phyloP scores from a whole-genome alignment of 345 rosid genomes.

The Gossypium australe region DNA sequence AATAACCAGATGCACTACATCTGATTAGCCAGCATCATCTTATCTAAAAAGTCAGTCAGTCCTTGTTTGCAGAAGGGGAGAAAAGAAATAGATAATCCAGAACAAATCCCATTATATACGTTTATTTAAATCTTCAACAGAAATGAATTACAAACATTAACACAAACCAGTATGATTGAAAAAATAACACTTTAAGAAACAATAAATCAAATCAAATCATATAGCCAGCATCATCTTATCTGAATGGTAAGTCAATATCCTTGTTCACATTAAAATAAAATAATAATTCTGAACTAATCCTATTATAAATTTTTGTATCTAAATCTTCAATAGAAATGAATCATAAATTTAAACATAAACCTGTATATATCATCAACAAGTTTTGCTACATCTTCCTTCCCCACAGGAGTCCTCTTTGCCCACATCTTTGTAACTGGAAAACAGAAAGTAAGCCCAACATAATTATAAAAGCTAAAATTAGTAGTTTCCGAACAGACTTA shows the following conservation, averaged over 20 bases:
- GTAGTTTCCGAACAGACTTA: neutral
- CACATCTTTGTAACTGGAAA: slow-evolving; percentile 58
- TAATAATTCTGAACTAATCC: neutral
- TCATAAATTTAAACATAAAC: slow-evolving; percentile 26
- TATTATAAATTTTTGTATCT: neutral
- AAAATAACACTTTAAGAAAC: no score
- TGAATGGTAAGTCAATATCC: neutral
- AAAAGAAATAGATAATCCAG: no score
- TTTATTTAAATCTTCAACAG: no score
- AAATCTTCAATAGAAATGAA: neutral
- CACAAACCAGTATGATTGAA: no score
- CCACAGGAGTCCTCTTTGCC: slow-evolving; percentile 60
- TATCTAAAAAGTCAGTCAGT: neutral
- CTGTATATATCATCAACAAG: slow-evolving; percentile 88
- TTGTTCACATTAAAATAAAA: neutral
- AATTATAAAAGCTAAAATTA: neutral
- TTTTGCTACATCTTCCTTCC: slow-evolving; percentile 86
- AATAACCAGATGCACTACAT: neutral
- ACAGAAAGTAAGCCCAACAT: slow-evolving; percentile 6
- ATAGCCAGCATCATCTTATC: neutral
- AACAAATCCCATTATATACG: no score
- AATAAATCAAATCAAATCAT: no score
- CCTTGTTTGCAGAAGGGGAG: no score
- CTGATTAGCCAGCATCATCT: neutral
- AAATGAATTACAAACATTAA: no score